Base-by-base conservation (phyloP, 1,284 basidiomycete genomes). In the Mycena sp. region DNA sequence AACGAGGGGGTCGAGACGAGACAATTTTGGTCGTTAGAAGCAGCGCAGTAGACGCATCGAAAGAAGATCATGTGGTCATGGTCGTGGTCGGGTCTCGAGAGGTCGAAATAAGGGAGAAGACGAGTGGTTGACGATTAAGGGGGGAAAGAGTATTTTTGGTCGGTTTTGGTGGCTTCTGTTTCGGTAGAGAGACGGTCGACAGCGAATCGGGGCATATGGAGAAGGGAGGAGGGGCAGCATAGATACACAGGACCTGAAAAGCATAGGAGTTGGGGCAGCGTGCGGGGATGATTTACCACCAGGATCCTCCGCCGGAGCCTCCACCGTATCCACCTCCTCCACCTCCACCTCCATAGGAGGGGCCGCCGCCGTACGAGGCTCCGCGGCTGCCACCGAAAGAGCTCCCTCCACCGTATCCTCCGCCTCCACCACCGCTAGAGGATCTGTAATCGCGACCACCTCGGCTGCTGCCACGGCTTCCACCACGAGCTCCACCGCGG, bases 1-100 rank as follows among this genome's bases (percentile, higher is more conserved):
- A 84, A 81, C 84, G 84, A 81, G 69, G 76, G 82, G 81, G 81
- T 83, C 81, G 85, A 87, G 85, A 88, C 86, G 82, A 84, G 82
- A 83, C 81, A 77, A 76, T 71, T 71, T 70, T 61, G 51, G 59
- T 66, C 64, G 51, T 63, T 77, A 86, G 85, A 43, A 88, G 87
- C 85, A 88, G 86, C 86, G 85, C 85, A 85, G 60, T 48, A 54
- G 59, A 59, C 53, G 65, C 65, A 67, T 67, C 35, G 65, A 48
- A 52, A 63, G 61, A 63, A 45, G 44, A 67, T 67, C 65, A 61
- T 67, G 65, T 61, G 65, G 61, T 63, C 53, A 63, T 67, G 64
- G 51, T 63, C 61, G 52, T 59, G 61, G 64, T 66, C 61, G 46
- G 37, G n/a, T n/a, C n/a, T n/a, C n/a, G n/a, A n/a, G n/a, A n/a